Evolutionary conservation across 2,329 filamentous ascomycete genomes (phyloP), one percentile per base, ranked within the genome.

Genomic region (Colletotrichum sansevieriae): DNA sequence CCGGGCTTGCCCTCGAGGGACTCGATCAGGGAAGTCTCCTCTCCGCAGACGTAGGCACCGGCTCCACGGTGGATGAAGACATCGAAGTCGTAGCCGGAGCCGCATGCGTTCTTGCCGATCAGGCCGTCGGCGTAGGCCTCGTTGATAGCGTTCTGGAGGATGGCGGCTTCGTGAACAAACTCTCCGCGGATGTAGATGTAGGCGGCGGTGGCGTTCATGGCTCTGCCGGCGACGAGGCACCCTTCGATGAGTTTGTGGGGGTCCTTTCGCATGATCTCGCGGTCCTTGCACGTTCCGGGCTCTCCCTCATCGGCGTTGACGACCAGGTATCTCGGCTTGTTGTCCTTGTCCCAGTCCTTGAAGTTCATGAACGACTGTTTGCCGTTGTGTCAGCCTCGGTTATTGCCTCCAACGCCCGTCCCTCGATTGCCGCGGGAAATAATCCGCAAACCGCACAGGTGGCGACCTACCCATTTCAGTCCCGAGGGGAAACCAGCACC

Each of bases 141-240:
- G 83, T 99, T 95, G 79, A 99, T 99, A 72, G 96, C 96, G 72
- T 91, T 89, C 83, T 99, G 95, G 65, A 99, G 88, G 25, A 98
- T 91, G 52, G 94, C 93, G 15, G 96, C 96, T 83, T 99, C 96
- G 78, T 97, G 90, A 80, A 97, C 93, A 82, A 99, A 99, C 83
- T 99, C 96, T 79, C 96, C 96, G 80, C 96, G 95, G 76, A 99
- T 99, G 83, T 99, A 99, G 80, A 99, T 99, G 84, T 99, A 99
- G 74, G 96, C 96, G 68, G 96, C 96, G 55, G 93, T 96, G 78
- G 95, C 96, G 84, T 99, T 99, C 96, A 99, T 99, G 78, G 96
- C 95, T 78, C 96, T 92, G 60, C 96, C 96, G 74, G 96, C 94
- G 56, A 99, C 92, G 72, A 99, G 87, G 82, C 96, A 99, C 79